phyloP scores from a whole-genome alignment of 2,329 filamentous ascomycete genomes.

The Phaeomoniella chlamydospora region DNA sequence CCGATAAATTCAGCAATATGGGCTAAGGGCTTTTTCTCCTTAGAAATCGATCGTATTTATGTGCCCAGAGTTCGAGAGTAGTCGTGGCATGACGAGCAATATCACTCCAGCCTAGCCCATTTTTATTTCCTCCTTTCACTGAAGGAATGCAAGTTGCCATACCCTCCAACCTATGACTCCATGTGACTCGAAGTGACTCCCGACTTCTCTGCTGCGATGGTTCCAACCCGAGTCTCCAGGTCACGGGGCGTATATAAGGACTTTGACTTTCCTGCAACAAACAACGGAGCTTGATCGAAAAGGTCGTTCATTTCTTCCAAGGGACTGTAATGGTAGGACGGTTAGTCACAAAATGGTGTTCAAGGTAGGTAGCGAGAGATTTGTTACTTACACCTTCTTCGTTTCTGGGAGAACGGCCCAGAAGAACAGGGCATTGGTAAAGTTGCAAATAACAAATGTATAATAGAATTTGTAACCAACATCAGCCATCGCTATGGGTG shows the following conservation, averaged over 20 bases:
- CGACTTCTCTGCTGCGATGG: conserved; percentile 39
- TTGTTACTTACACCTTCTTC: conserved; percentile 27
- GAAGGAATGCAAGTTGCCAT: too few relatives aligned
- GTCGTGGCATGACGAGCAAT: too few relatives aligned
- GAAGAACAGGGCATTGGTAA: conserved; percentile 54
- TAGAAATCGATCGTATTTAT: too few relatives aligned
- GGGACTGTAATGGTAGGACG: conserved; percentile 14
- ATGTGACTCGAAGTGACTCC: too few relatives aligned
- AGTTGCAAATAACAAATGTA: conserved; percentile 53
- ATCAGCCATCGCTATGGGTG: conserved; percentile 41
- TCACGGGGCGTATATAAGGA: conserved; percentile 39
- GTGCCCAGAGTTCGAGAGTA: too few relatives aligned
- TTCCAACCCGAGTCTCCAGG: conserved; percentile 42
- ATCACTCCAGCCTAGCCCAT: too few relatives aligned
- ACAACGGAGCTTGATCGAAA: conserved; percentile 50
- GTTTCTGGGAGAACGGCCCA: conserved; percentile 55
- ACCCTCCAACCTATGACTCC: too few relatives aligned
- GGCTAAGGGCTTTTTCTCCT: too few relatives aligned
- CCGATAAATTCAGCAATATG: too few relatives aligned
- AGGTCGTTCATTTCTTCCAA: conserved; percentile 56
- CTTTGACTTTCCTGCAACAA: conserved; percentile 44
- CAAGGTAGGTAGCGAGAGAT: conserved; percentile 13
- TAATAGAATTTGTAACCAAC: conserved; percentile 45
- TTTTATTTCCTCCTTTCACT: too few relatives aligned
- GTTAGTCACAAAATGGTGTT: not conserved